A percentile compares a stretch with the other conserved stretches of the same genome.
Conservation (phyloP, 345 rosid genomes). For the Triadica sebifera region DNA sequence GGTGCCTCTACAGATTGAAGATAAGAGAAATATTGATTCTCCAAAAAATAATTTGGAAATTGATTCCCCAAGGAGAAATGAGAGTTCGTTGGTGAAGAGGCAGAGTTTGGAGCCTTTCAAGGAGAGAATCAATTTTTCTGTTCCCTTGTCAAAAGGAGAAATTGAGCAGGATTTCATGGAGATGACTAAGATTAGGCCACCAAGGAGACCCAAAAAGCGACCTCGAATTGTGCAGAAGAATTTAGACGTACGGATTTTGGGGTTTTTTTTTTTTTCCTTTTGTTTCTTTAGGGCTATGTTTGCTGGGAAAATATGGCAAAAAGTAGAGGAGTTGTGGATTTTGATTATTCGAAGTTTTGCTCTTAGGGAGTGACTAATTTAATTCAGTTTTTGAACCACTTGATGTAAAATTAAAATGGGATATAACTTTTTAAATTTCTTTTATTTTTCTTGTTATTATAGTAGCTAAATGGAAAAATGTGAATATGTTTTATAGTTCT, state of each 20-base stretch:
- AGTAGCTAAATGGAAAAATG: not conserved
- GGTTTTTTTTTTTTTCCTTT: not conserved
- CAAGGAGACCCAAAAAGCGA: conserved; percentile 32
- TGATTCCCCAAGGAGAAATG: conserved; percentile 11
- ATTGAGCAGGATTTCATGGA: conserved; percentile 32
- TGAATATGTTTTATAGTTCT: not conserved
- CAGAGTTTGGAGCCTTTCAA: conserved; percentile 10
- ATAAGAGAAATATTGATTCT: not conserved
- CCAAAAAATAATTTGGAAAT: conserved; percentile 1
- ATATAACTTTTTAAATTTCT: not conserved
- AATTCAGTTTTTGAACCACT: conserved; percentile 7
- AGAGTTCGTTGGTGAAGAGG: conserved; percentile 7
- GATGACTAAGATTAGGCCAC: conserved; percentile 27
- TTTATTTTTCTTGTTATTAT: not conserved
- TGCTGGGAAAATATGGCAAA: not conserved
- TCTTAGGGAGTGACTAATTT: not conserved
- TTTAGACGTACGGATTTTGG: conserved; percentile 26
- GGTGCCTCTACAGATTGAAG: conserved; percentile 20
- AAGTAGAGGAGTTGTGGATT: not conserved
- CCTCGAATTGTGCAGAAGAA: conserved; percentile 33
- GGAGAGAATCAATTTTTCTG: conserved; percentile 19
- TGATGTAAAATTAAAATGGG: not conserved
- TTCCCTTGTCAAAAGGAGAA: conserved; percentile 23
- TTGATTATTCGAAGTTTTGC: not conserved
- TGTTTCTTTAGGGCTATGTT: not conserved